phyloP scores from a whole-genome alignment of 352 stramenopile genomes.

The Globisporangium okanoganense region DNA sequence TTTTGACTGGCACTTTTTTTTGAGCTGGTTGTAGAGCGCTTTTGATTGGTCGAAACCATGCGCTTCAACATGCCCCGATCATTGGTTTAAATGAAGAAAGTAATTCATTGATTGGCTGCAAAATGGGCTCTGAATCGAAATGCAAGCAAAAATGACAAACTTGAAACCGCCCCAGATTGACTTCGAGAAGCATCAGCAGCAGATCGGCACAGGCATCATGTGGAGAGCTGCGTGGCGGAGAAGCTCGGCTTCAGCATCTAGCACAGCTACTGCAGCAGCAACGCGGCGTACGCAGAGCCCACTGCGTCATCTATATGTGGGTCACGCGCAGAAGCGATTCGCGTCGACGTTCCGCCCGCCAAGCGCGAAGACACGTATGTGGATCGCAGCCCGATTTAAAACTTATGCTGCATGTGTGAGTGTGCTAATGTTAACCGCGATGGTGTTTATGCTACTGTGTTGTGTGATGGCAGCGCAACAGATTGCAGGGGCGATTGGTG shows the following conservation, averaged over 20 bases:
- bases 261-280: background rate
- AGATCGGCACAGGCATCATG: conserved; percentile 4
- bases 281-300: background rate
- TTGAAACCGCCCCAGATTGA: background rate
- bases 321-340: background rate
- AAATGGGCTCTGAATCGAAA: background rate
- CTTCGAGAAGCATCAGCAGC: conserved; percentile 4
- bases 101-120: background rate
- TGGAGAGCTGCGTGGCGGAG: conserved; percentile 10
- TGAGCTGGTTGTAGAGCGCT: background rate
- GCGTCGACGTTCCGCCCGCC: background rate
- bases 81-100: background rate
- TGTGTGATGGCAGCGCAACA: conserved; percentile 9
- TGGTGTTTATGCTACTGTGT: background rate
- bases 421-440: background rate
- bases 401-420: background rate
- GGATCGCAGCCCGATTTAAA: background rate
- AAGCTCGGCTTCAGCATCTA: background rate
- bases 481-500: conserved; percentile 20
- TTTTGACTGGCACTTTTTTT: background rate
- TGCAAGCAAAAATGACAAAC: background rate
- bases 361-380: conserved; percentile 6
- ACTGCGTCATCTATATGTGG: background rate
- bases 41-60: conserved; percentile 2
- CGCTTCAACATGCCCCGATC: background rate